These are phyloP conservation scores for Rhododendron simsii DNA, from an alignment of 148 eudicot species.

Conservation along the genomic window DNA sequence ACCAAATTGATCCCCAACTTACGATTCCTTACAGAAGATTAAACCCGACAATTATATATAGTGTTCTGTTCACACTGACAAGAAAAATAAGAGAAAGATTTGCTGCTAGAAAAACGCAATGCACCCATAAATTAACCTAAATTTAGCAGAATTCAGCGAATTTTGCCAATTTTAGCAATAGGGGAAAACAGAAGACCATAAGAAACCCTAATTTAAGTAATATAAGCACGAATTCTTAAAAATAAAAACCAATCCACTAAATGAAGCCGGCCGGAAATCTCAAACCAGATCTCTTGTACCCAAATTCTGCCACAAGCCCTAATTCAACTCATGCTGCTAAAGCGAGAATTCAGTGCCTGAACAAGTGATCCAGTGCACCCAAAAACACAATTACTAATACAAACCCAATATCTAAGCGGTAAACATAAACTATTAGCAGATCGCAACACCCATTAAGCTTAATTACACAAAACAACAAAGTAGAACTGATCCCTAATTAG, in stretches of 20 bases:
- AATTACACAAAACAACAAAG: neutral
- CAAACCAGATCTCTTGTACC: neutral
- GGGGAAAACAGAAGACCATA: neutral
- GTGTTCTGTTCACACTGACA: neutral
- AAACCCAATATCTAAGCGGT: neutral
- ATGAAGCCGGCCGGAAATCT: neutral
- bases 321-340: neutral
- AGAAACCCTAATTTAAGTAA: neutral
- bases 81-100: neutral
- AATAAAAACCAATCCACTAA: neutral
- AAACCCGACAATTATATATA: neutral
- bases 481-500: neutral
- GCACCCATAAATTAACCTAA: neutral
- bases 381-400: neutral
- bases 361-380: slow-evolving; percentile 6
- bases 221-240: neutral
- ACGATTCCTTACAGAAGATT: neutral
- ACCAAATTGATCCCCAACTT: neutral
- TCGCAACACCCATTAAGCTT: neutral
- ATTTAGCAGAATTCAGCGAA: neutral
- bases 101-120: neutral
- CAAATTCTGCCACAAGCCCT: neutral
- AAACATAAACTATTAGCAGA: neutral
- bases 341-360: neutral
- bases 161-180: neutral